Evolutionary conservation across 768 basidiomycete genomes (phyloP).

Genomic region (Lentinula boryana): DNA sequence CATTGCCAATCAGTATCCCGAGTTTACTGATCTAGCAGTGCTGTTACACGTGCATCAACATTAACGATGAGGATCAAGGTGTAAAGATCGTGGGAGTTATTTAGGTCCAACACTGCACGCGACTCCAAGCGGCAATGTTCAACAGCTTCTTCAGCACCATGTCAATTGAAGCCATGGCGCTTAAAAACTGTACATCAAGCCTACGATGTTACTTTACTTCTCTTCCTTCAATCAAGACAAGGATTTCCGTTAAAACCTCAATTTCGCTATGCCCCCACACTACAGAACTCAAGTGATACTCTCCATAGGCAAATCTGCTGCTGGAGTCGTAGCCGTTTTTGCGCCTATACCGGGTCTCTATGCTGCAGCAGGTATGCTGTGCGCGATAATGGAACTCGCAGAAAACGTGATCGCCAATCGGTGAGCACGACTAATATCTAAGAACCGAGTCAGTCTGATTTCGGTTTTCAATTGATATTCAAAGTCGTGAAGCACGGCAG

Average conservation of each 20-base stretch:
- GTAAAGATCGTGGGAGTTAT: too few relatives aligned
- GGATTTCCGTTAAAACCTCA: not conserved
- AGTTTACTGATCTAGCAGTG: too few relatives aligned
- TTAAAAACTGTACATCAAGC: not conserved
- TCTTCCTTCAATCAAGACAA: not conserved
- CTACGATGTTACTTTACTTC: not conserved
- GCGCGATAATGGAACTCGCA: conserved; percentile 38
- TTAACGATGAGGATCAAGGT: too few relatives aligned
- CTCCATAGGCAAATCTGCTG: conserved; percentile 28
- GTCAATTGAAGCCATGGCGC: not conserved
- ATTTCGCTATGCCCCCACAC: not conserved
- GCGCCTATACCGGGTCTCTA: conserved; percentile 42
- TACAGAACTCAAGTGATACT: not conserved
- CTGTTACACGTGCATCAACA: too few relatives aligned
- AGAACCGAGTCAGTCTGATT: not conserved
- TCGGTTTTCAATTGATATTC: not conserved
- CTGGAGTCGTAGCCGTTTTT: conserved; percentile 41
- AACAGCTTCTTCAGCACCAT: not conserved
- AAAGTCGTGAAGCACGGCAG: conserved; percentile 36
- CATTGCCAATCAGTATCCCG: too few relatives aligned
- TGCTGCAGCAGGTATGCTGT: conserved; percentile 34
- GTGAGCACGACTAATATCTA: conserved; percentile 20
- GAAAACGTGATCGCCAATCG: conserved; percentile 43
- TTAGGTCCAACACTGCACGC: too few relatives aligned
- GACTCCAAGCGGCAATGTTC: not conserved